Evolutionary conservation across 2,329 filamentous ascomycete genomes (phyloP).

Genomic region (Seiridium cupressi): DNA sequence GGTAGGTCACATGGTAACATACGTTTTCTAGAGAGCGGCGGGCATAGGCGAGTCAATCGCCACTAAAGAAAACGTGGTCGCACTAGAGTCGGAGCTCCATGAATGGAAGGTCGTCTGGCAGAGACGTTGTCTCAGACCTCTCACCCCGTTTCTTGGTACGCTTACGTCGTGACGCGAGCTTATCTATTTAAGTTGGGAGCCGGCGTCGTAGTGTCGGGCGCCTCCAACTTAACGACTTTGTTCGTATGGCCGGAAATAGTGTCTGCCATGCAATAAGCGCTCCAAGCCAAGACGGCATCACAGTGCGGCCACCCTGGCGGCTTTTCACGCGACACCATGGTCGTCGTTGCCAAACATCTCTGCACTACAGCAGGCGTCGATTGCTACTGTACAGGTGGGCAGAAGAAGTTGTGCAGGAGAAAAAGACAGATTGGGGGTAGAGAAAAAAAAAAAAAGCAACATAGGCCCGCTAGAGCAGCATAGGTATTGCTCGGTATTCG

Average conservation of each 20-base stretch:
- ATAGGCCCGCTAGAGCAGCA: background rate
- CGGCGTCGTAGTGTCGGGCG: background rate
- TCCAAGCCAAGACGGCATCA: background rate
- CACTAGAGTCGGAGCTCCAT: background rate
- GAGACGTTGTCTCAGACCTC: background rate
- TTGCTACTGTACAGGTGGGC: background rate
- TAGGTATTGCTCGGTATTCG: background rate
- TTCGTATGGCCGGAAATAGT: background rate
- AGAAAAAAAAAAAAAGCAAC: background rate
- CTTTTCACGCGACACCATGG: too few relatives aligned
- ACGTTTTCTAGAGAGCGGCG: too few relatives aligned
- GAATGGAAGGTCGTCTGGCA: background rate
- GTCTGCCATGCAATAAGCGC: background rate
- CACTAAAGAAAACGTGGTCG: background rate
- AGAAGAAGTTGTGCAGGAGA: background rate
- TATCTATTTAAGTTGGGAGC: conserved; percentile 1
- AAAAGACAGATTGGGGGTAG: background rate
- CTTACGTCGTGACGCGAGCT: background rate
- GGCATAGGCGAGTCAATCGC: too few relatives aligned
- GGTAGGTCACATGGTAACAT: too few relatives aligned
- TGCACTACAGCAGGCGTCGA: background rate
- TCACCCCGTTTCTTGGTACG: background rate
- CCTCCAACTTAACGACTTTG: background rate
- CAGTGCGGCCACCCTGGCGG: too few relatives aligned
- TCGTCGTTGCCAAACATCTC: too few relatives aligned